Conservation (phyloP, 768 basidiomycete species). For the Dioszegia crocea region DNA sequence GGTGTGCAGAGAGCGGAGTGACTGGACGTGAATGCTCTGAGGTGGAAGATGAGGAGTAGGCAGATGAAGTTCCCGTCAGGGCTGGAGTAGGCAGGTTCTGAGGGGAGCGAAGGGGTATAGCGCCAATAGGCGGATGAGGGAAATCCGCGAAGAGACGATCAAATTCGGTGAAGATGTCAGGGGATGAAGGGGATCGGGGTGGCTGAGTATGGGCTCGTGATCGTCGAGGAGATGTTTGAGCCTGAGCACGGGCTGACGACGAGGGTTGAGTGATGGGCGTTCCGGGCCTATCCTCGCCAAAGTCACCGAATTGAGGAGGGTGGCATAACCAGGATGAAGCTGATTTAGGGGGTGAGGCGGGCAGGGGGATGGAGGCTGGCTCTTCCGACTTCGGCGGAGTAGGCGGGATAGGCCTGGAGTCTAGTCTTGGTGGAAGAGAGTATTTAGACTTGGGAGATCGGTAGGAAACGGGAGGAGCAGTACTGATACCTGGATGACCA, state of each 20-base stretch:
- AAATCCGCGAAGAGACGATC: slow-evolving; percentile 9
- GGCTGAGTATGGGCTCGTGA: neutral
- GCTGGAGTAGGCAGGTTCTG: neutral
- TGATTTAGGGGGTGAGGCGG: slow-evolving; percentile 2
- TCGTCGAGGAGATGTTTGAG: neutral
- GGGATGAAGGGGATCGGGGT: neutral
- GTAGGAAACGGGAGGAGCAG: slow-evolving; percentile 1
- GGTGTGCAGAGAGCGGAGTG: neutral
- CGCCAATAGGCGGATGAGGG: neutral
- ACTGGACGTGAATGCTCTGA: neutral
- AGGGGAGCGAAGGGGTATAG: neutral
- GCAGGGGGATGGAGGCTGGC: neutral
- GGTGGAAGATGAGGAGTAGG: neutral
- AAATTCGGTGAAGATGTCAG: slow-evolving; percentile 3
- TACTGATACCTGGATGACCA: neutral
- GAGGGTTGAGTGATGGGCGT: neutral
- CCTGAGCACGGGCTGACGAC: too few relatives aligned
- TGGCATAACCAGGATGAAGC: slow-evolving; percentile 6
- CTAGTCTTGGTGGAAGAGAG: slow-evolving; percentile 3
- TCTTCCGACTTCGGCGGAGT: neutral
- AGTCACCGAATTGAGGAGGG: neutral
- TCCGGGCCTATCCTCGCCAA: neutral
- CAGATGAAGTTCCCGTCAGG: neutral
- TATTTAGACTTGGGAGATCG: neutral
- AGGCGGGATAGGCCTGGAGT: slow-evolving; percentile 4